These are phyloP conservation scores for Crithidia thermophila DNA, from an alignment of 208 protist species.

Conservation along the genomic window DNA sequence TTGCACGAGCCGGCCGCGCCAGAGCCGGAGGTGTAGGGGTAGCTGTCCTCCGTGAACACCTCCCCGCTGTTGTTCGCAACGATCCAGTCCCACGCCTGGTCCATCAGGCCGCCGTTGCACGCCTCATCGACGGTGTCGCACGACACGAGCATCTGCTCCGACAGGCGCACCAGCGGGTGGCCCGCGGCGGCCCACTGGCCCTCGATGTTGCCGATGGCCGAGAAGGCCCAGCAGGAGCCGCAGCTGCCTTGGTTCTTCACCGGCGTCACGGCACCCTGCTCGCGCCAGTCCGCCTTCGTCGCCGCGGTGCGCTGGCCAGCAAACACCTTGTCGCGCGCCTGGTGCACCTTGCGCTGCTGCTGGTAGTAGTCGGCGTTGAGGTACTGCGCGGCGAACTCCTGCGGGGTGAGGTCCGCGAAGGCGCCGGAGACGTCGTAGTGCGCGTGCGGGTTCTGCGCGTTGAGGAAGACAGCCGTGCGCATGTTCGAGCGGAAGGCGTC, in stretches of 20 bases:
- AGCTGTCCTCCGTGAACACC: conserved; percentile 79
- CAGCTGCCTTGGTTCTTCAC: conserved; percentile 97
- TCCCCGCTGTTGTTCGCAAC: conserved; percentile 62
- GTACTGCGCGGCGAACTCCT: conserved; percentile 56
- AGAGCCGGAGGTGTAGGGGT: conserved; percentile 86
- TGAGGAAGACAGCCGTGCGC: conserved; percentile 29
- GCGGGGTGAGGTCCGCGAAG: conserved; percentile 56
- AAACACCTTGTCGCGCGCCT: conserved; percentile 10
- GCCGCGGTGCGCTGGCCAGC: conserved; percentile 1
- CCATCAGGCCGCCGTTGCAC: conserved; percentile 94
- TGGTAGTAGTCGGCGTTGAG: conserved; percentile 31
- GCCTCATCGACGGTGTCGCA: conserved; percentile 89
- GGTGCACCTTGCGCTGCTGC: conserved; percentile 4
- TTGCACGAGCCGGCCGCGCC: conserved; percentile 46
- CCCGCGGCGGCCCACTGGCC: conserved; percentile 55
- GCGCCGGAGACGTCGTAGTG: conserved; percentile 43
- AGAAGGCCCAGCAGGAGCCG: conserved; percentile 98
- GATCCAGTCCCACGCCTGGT: conserved; percentile 84
- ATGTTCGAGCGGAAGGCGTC: conserved; percentile 72
- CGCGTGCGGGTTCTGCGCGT: conserved; percentile 62
- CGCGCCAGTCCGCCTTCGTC: conserved; percentile 78
- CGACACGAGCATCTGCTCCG: conserved; percentile 95
- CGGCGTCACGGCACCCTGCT: conserved; percentile 81
- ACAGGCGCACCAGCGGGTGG: conserved; percentile 76
- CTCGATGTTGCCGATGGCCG: conserved; percentile 93